Base-by-base conservation (phyloP, 106 monocot genomes). In the Triglochin maritima region DNA sequence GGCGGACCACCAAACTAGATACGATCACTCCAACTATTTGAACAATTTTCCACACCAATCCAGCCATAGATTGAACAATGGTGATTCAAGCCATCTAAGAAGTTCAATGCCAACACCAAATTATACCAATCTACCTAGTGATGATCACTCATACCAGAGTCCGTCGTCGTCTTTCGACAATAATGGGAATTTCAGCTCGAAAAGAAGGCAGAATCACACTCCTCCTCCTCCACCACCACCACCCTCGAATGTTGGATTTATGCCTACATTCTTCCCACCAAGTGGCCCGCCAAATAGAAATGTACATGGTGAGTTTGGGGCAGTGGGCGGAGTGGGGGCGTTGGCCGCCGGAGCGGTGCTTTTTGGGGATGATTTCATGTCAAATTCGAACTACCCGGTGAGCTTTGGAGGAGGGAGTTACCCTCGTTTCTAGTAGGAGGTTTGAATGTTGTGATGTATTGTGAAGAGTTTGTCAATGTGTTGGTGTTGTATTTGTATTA, bases 301-400 rank as follows among this genome's bases (percentile, higher is more conserved):
- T 17, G 50, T 68, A 7, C 49, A 17, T 53, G 17, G 68, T 7
- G 78, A 71, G 4, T 80, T 84, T 9, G 82, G 80, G 6, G 56
- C 72, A 65, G 91, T 81, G 44, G 63, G 83, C 4, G 88, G 83
- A 2, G 83, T 81, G 0, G 88, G 83, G 63, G 82, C 92, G 11
- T 59, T 93, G 69, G 88, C 88, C 46, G 88, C 93, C 0, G 85
- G 86, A 2, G 85, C 83, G 12, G 76, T 79, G 57, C 76, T 92
- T 59, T 92, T 92, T 59, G 92, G 92, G 2, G 83, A 92, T 53
- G 85, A 92, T 66, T 88, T 88, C 81, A 70, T 86, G 76, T 77
- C 80, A n/a, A 72, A 63, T 4, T 29, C 71, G 7, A 74, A 50
- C 59, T 72, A 77, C 12, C 78, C 68, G 2, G 3, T 56, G 50